phyloP scores from a whole-genome alignment of 306 rosid genomes.

The Quercus robur region DNA sequence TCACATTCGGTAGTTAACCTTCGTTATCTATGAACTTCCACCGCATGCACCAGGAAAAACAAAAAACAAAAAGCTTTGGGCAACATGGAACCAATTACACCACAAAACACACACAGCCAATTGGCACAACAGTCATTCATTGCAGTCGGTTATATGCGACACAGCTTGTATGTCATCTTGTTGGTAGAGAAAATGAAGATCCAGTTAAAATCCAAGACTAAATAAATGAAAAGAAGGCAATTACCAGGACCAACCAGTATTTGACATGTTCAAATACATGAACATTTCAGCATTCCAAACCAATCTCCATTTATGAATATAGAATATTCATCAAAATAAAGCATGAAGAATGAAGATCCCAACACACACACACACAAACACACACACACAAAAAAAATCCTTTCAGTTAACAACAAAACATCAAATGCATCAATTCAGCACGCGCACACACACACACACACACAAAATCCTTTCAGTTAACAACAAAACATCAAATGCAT shows the following conservation, averaged over 20 bases:
- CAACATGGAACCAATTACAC: no score
- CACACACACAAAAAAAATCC: not conserved
- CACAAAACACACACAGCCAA: no score
- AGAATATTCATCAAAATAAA: not conserved
- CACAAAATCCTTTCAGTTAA: not conserved
- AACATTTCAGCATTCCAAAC: not conserved
- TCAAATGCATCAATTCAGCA: not conserved
- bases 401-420: constrained; percentile 16
- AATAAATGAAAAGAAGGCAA: not conserved
- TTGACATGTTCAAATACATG: not conserved
- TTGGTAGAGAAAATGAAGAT: not conserved
- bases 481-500: constrained; percentile 1
- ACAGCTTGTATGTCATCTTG: no score
- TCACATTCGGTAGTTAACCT: no score
- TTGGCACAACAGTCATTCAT: no score
- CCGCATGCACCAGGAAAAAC: no score
- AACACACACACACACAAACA: no score
- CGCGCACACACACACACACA: not conserved
- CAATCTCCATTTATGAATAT: not conserved
- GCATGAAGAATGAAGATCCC: not conserved
- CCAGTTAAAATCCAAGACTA: not conserved
- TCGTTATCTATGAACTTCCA: no score
- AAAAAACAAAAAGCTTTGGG: no score
- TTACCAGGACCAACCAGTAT: not conserved
- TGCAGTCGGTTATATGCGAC: no score